Percentiles rank a stretch among this genome's conserved stretches.
These are phyloP conservation scores for Aureobasidium sp. DNA, from an alignment of 2,329 filamentous ascomycete genomes.

Conservation along the genomic window DNA sequence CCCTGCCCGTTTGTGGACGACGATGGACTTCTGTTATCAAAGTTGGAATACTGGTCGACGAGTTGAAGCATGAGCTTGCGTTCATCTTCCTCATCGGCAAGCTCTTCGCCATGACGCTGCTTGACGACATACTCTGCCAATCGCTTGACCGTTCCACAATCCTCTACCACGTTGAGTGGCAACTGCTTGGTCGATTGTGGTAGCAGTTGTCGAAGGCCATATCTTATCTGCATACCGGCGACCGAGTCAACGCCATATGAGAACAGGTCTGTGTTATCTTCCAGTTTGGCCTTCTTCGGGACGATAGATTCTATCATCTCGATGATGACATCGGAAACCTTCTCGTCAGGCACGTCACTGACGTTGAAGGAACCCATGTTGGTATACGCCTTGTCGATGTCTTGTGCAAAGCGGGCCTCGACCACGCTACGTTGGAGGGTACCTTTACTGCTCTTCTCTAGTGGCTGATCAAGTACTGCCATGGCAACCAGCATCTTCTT, in stretches of 20 bases:
- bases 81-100: conserved; percentile 29
- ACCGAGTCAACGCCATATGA: conserved; percentile 55
- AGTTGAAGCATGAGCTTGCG: conserved; percentile 39
- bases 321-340: conserved; percentile 29
- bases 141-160: conserved; percentile 48
- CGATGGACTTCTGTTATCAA: conserved; percentile 23
- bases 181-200: conserved; percentile 32
- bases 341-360: conserved; percentile 27
- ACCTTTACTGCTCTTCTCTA: conserved; percentile 59
- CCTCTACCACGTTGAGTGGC: conserved; percentile 54
- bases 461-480: conserved; percentile 26
- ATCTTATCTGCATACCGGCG: conserved; percentile 47
- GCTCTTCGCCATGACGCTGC: conserved; percentile 32
- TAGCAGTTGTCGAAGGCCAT: conserved; percentile 32
- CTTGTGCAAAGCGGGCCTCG: conserved; percentile 42
- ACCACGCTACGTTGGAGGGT: conserved; percentile 49
- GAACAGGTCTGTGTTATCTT: conserved; percentile 47
- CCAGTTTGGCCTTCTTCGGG: conserved; percentile 19
- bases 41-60: conserved; percentile 43
- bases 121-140: conserved; percentile 34
- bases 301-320: conserved; percentile 24
- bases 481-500: conserved; percentile 47
- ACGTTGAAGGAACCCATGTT: conserved; percentile 17
- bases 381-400: conserved; percentile 44
- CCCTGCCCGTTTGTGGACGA: conserved; percentile 2